Conservation (phyloP, 2,329 filamentous ascomycete species). For the Aspergillus awamori region DNA sequence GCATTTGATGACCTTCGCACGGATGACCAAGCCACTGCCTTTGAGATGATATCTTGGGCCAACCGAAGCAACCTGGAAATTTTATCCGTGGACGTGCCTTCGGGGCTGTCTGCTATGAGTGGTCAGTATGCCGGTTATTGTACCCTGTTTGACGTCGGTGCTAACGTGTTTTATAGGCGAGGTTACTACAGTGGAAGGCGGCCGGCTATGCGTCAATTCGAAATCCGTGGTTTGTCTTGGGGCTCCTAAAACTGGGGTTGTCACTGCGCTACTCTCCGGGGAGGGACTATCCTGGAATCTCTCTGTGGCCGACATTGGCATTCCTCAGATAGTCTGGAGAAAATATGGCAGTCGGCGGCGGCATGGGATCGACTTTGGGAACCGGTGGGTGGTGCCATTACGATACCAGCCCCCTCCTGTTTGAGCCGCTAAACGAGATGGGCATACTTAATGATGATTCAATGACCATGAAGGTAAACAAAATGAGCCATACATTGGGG, state of each 20-base stretch:
- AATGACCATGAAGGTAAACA: slow-evolving; percentile 6
- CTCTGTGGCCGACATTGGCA: slow-evolving; percentile 83
- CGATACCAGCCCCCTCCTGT: slow-evolving; percentile 41
- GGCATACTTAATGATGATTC: slow-evolving; percentile 17
- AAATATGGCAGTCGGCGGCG: slow-evolving; percentile 80
- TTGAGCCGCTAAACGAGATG: slow-evolving; percentile 17
- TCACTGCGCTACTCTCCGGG: slow-evolving; percentile 72
- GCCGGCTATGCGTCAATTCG: slow-evolving; percentile 76
- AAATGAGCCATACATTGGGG: slow-evolving; percentile 12
- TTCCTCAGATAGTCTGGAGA: slow-evolving; percentile 80
- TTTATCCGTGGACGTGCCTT: slow-evolving; percentile 87
- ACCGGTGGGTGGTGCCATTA: slow-evolving; percentile 80
- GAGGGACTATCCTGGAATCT: slow-evolving; percentile 69
- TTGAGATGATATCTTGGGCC: slow-evolving; percentile 90
- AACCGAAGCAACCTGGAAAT: slow-evolving; percentile 84
- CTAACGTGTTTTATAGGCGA: slow-evolving; percentile 47
- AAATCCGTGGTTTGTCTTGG: slow-evolving; percentile 84
- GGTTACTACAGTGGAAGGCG: slow-evolving; percentile 66
- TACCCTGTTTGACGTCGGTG: background rate
- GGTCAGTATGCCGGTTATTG: slow-evolving; percentile 64
- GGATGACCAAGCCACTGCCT: slow-evolving; percentile 79
- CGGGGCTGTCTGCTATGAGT: slow-evolving; percentile 78
- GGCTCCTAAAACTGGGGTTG: slow-evolving; percentile 80
- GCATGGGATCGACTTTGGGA: slow-evolving; percentile 84
- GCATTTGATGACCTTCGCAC: slow-evolving; percentile 86